Evolutionary conservation across 345 rosid species (phyloP), one percentile per base, ranked within the genome.

Genomic region (Citropsis articulata): DNA sequence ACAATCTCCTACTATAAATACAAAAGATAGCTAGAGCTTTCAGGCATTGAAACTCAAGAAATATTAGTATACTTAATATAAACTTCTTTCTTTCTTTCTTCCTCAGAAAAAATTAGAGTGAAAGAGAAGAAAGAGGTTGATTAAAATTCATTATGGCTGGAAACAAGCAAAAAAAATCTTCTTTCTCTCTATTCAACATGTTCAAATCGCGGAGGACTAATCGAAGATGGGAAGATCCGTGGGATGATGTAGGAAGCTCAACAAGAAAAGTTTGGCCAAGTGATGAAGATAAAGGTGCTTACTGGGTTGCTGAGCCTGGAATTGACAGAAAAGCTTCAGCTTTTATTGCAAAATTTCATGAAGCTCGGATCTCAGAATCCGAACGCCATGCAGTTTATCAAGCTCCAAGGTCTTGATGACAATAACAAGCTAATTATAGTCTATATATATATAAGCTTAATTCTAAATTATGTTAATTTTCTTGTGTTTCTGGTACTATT

Each of bases 331-430:
- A 80, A 74, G 89, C 88, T 40, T 14, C 85, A 4, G 89, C 75
- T 33, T 90, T 91, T 83, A 93, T 93, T 5, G 86, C 86, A 55
- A 83, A 81, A 81, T 85, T 88, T 78, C 89, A 90, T 66, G 84
- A 86, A 38, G 78, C 82, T 66, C 90, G 84, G 22, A 66, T 86
- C 84, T 81, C 84, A 7, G 88, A 88, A 66, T 80, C 90, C 4
- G 88, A 84, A 64, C 73, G 79, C 67, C 83, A 84, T 77, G 78
- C 83, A 42, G 81, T 78, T 59, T 82, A 76, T 24, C 60, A 30
- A 38, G 74, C 12, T 45, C 27, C 21, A 12, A 22, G 53, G 35
- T 3, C 53, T 28, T 36, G 10, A 61, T 61, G 33, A 16, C 13
- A 59, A 21, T 36, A 38, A 6, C 9, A 24, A 68, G 16, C 50